phyloP scores from a whole-genome alignment of 2,329 filamentous ascomycete species.

The Alternaria gaisen region DNA sequence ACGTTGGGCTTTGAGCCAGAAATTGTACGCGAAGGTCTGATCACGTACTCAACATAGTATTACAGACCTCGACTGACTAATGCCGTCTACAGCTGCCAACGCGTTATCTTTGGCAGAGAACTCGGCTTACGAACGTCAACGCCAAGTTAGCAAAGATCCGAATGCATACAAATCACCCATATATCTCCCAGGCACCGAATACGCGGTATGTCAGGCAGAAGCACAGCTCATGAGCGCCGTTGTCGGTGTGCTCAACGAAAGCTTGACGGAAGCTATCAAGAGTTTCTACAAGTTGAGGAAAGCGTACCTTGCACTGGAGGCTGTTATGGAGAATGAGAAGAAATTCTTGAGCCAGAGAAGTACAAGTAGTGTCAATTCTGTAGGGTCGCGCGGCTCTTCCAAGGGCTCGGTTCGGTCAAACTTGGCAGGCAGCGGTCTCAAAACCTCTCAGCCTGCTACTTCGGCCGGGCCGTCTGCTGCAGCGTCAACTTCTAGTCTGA shows the following conservation, averaged over 20 bases:
- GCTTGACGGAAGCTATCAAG: conserved; percentile 86
- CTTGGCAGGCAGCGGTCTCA: conserved; percentile 17
- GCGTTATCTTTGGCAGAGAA: conserved; percentile 79
- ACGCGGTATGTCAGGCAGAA: conserved; percentile 82
- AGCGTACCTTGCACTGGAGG: conserved; percentile 83
- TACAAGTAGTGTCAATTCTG: conserved; percentile 41
- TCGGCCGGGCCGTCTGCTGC: conserved; percentile 19
- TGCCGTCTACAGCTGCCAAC: conserved; percentile 66
- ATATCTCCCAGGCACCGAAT: conserved; percentile 87
- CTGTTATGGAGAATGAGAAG: conserved; percentile 78
- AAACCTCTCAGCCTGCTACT: conserved; percentile 17
- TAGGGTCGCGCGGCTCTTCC: conserved; percentile 28
- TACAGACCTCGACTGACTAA: conserved; percentile 14
- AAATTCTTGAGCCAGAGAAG: conserved; percentile 60
- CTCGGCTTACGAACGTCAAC: conserved; percentile 77
- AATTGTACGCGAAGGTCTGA: conserved; percentile 77
- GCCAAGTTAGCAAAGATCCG: conserved; percentile 73
- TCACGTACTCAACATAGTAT: not conserved
- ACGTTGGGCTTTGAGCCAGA: conserved; percentile 92
- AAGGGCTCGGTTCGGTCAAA: conserved; percentile 34
- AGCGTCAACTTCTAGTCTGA: conserved; percentile 29
- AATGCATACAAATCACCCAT: conserved; percentile 67
- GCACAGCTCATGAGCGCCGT: conserved; percentile 90
- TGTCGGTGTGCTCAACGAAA: conserved; percentile 89
- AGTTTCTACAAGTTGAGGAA: conserved; percentile 94